Base-by-base conservation (phyloP, 192 early-diverging fungal species). In the Rhizophagus clarus region DNA sequence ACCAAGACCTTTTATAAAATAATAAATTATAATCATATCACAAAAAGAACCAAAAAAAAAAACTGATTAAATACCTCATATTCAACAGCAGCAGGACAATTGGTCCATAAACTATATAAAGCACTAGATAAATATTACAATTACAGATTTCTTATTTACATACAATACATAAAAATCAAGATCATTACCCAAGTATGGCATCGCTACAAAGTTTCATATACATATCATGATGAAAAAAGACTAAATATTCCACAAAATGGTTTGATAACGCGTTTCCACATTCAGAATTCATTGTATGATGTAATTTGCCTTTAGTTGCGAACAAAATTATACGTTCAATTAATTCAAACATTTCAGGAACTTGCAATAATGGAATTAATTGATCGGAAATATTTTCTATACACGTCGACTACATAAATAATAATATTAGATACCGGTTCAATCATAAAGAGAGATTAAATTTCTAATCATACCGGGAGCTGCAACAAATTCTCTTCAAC, bases 321-420 rank as follows among this genome's bases (percentile, higher is more conserved):
- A 64, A 29, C 10, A 63, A 64, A 29, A 78, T 69, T 47, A 78
- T 31, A 3, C 28, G 76, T 68, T 69, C 76, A 9, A 67, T 45
- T 15, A 78, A 20, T 61, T 29, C 24, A 32, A 47, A 69, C n/a
- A 49, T 49, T n/a, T 34, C 24, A 17, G 37, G 24, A 69, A 68
- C 76, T 10, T 51, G 11, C 64, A 78, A 47, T 17, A 78, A 29
- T 67, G 64, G 64, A 63, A 78, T 42, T 68, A 28, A 32, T 49
- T 78, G 62, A 2, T 78, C 64, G n/a, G 76, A 68, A n/a, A 78
- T n/a, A 24, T 67, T 78, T 42, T 42, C 26, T 14, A 78, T 29
- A 32, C 29, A 78, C 42, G 32, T 24, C 2, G 76, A 24, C 76
- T 78, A 51, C 24, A 67, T 29, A 31, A 20, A 10, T n/a, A 40